A percentile compares a stretch with the other conserved stretches of the same genome.
Evolutionary conservation across 352 stramenopile genomes (phyloP).

Genomic region (Phytophthora pluvialis): DNA sequence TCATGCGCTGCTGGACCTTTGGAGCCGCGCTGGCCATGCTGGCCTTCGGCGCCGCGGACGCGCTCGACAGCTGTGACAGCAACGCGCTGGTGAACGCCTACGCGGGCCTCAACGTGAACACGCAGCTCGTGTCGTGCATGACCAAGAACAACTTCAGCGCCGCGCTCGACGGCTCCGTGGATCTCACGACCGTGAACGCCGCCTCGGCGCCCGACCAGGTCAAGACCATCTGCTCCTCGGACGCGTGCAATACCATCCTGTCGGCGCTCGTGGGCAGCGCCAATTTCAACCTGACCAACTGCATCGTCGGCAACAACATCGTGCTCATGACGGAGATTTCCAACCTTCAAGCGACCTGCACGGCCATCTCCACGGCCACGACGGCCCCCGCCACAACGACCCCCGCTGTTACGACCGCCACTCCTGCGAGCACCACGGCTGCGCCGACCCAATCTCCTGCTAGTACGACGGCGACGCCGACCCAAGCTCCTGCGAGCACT

Average conservation of each 20-base stretch:
- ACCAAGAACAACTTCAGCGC: constrained; percentile 57
- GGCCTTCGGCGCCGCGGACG: constrained; percentile 20
- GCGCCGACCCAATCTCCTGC: neutral
- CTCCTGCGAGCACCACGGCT: constrained; percentile 7
- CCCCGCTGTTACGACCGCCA: constrained; percentile 7
- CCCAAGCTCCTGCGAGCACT: neutral
- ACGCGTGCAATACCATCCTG: constrained; percentile 51
- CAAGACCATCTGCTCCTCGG: constrained; percentile 47
- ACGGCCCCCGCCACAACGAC: neutral
- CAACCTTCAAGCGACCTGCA: constrained; percentile 50
- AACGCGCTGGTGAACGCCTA: constrained; percentile 56
- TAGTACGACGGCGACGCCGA: neutral
- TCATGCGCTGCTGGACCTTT: constrained; percentile 31
- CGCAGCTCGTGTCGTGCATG: constrained; percentile 55
- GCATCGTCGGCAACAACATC: constrained; percentile 55
- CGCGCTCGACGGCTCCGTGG: constrained; percentile 51
- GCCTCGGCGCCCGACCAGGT: constrained; percentile 46
- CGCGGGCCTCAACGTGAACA: constrained; percentile 56
- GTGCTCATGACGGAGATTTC: constrained; percentile 57
- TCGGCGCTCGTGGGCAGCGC: constrained; percentile 49
- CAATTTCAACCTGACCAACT: constrained; percentile 63
- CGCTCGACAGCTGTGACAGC: constrained; percentile 45
- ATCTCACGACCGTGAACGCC: constrained; percentile 45
- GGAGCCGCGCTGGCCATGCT: constrained; percentile 27
- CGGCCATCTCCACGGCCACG: constrained; percentile 26